Evolutionary conservation across 139 green algal genomes (phyloP), one percentile per base, ranked within the genome.

Genomic region (Tetradesmus lagerheimii): DNA sequence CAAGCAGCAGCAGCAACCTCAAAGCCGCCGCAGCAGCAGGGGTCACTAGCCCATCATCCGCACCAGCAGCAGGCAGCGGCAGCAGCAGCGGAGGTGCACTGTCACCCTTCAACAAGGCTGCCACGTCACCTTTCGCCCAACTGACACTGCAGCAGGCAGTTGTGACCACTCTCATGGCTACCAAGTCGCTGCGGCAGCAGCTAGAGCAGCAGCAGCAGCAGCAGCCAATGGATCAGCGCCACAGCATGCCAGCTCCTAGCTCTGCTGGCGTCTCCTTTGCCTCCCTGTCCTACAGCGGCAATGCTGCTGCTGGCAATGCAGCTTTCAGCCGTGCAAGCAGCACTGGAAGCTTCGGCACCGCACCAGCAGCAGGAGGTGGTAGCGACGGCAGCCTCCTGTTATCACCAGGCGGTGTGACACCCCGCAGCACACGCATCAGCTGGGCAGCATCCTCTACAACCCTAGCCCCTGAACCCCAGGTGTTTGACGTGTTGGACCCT

Each of bases 371-470:
- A 35, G 76, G 37, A 47, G 35, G 37, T 53, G 76, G 35, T 4
- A 29, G 29, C 27, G 29, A 27, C 37, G 9, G 78, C 41, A 43
- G 39, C 25, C 71, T 12, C 31, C 31, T 79, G 29, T 39, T n/a
- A 71, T 31, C 57, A 1, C 23, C 57, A 31, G 57, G 23, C 23
- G 57, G 57, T 6, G 29, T 38, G 5, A 79, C n/a, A 20, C n/a
- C 31, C n/a, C n/a, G 71, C 71, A 79, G 71, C 45, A 86, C 34
- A 11, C 31, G 80, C 0, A n/a, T 86, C 80, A 86, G 80, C 80
- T 86, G 80, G 80, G 80, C n/a, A n/a, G 27, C 80, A 31, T 76
- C 80, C 3, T 86, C 80, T 50, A 31, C 27, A 31, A 75, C 47
- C 38, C 29, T 86, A n/a, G 74, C 74, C 15, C 35, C 39, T 37